These are phyloP conservation scores for Sapria himalayana DNA, from an alignment of 345 rosid genomes.

Conservation along the genomic window DNA sequence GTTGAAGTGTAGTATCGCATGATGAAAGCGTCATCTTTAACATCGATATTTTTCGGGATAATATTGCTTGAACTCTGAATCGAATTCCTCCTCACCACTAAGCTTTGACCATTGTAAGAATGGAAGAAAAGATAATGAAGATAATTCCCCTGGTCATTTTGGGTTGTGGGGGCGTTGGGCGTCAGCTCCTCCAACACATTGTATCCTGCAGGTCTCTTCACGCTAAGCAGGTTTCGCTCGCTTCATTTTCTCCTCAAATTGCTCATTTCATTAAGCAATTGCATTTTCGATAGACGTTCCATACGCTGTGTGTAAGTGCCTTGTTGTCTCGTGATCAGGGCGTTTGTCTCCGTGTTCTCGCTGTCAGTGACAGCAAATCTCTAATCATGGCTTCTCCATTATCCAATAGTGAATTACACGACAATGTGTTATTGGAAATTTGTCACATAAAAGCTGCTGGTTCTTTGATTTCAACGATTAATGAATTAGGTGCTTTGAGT, in stretches of 20 bases:
- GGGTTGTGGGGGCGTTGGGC: constrained; percentile 91
- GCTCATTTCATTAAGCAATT: too few relatives aligned
- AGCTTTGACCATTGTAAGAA: too few relatives aligned
- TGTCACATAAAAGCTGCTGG: constrained; percentile 38
- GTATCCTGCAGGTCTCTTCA: constrained; percentile 77
- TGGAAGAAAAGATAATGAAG: constrained; percentile 22
- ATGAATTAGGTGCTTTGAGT: constrained; percentile 17
- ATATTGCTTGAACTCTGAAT: too few relatives aligned
- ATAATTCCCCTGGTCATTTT: constrained; percentile 40
- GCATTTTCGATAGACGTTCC: too few relatives aligned
- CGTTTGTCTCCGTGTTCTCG: constrained; percentile 51
- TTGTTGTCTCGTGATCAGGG: too few relatives aligned
- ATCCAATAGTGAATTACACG: constrained; percentile 26
- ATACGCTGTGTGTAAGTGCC: too few relatives aligned
- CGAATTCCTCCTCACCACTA: too few relatives aligned
- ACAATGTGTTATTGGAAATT: constrained; percentile 29
- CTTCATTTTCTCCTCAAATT: not conserved
- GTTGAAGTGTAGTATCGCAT: too few relatives aligned
- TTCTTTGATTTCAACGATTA: constrained; percentile 24
- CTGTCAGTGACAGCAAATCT: constrained; percentile 61
- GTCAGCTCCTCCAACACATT: constrained; percentile 63
- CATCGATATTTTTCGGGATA: too few relatives aligned
- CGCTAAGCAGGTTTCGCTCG: constrained; percentile 24
- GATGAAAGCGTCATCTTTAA: too few relatives aligned
- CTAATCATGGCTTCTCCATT: constrained; percentile 30